These are phyloP conservation scores for Paxillus involutus DNA, from an alignment of 768 basidiomycete species.

Conservation along the genomic window DNA sequence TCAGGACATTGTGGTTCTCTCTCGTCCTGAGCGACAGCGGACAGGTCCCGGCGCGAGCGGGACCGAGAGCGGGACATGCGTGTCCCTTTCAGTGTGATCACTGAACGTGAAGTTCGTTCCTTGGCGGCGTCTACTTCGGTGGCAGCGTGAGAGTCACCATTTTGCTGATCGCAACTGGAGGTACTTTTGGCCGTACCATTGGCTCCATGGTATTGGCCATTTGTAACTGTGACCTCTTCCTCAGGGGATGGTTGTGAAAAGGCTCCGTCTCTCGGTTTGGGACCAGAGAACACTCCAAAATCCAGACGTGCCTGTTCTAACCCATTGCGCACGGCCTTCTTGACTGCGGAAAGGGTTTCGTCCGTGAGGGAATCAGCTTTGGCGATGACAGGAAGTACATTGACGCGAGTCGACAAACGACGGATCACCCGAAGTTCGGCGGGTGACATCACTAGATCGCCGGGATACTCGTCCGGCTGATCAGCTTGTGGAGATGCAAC, in stretches of 20 bases:
- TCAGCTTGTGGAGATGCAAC: constrained; percentile 53
- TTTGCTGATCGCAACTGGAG: constrained; percentile 26
- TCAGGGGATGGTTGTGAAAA: constrained; percentile 12
- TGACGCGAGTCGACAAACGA: constrained; percentile 70
- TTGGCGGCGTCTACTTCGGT: constrained; percentile 46
- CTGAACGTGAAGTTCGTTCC: constrained; percentile 64
- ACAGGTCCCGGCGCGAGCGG: constrained; percentile 70
- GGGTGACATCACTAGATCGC: constrained; percentile 65
- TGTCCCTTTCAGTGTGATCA: constrained; percentile 59
- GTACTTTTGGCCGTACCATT: constrained; percentile 26
- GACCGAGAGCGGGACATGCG: constrained; percentile 66
- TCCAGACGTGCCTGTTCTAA: constrained; percentile 65
- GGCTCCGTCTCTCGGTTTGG: constrained; percentile 24
- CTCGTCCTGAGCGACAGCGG: constrained; percentile 55
- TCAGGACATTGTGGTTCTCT: constrained; percentile 59
- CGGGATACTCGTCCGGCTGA: constrained; percentile 48
- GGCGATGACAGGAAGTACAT: constrained; percentile 81
- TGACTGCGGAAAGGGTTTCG: constrained; percentile 66
- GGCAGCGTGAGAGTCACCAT: constrained; percentile 18
- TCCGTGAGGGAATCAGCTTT: constrained; percentile 84
- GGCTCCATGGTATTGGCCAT: constrained; percentile 25
- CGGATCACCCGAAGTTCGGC: constrained; percentile 78
- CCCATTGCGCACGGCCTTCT: constrained; percentile 69
- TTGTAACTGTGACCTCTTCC: constrained; percentile 8
- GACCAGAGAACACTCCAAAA: constrained; percentile 72